These are phyloP conservation scores for Myotisia sp. DNA, from an alignment of 2,329 filamentous ascomycete genomes.

Conservation along the genomic window DNA sequence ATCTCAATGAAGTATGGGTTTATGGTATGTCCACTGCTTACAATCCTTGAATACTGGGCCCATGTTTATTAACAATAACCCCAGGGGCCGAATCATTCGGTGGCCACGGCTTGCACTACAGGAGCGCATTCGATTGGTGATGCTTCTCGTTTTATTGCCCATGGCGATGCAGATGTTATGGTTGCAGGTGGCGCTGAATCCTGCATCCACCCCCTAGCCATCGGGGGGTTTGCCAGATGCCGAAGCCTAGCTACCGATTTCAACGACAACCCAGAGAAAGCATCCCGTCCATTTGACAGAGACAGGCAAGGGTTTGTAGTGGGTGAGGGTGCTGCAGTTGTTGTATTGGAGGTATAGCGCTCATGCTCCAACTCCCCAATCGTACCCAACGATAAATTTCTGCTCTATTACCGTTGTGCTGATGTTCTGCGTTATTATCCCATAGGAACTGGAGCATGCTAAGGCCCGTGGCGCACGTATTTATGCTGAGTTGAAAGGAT, in stretches of 20 bases:
- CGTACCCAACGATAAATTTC: neutral
- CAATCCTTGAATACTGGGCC: no score
- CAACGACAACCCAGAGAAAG: slow-evolving; percentile 54
- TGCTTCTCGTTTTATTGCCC: slow-evolving; percentile 80
- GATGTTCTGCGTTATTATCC: neutral
- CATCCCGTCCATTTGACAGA: slow-evolving; percentile 78
- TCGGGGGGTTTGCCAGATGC: slow-evolving; percentile 80
- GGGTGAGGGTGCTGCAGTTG: slow-evolving; percentile 74
- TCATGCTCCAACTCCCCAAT: neutral
- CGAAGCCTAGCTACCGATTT: slow-evolving; percentile 70
- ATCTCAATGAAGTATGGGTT: slow-evolving; percentile 87
- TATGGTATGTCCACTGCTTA: slow-evolving; percentile 30
- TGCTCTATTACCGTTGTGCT: neutral
- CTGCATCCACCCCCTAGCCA: slow-evolving; percentile 85
- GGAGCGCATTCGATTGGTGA: slow-evolving; percentile 91
- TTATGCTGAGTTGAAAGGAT: slow-evolving; percentile 79
- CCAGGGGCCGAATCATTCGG: slow-evolving; percentile 79
- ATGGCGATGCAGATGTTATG: slow-evolving; percentile 88
- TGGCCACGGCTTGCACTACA: slow-evolving; percentile 89
- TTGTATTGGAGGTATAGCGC: slow-evolving; percentile 56
- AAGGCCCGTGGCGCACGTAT: slow-evolving; percentile 62
- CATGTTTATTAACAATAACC: no score
- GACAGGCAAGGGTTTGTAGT: slow-evolving; percentile 78
- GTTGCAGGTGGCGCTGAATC: slow-evolving; percentile 89
- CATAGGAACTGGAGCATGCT: slow-evolving; percentile 68